Conservation (phyloP, 805 yeast genomes). For the Ogataea zsoltii region DNA sequence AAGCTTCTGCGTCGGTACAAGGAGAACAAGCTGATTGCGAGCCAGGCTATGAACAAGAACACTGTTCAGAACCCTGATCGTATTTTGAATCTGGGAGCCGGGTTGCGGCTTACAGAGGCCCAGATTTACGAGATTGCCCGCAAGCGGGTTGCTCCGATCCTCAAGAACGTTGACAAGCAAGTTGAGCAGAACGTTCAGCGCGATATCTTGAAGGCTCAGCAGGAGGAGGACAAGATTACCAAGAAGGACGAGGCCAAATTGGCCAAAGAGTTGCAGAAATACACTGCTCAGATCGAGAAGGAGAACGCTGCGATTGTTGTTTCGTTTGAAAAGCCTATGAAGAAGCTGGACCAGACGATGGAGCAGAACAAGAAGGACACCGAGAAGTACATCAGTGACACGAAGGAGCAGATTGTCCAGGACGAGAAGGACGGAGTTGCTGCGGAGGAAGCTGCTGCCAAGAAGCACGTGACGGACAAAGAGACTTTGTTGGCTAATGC, state of each 20-base stretch:
- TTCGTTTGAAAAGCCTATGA: slow-evolving; percentile 26
- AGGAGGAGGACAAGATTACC: slow-evolving; percentile 39
- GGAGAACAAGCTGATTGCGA: slow-evolving; percentile 50
- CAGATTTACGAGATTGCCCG: slow-evolving; percentile 58
- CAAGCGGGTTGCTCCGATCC: slow-evolving; percentile 54
- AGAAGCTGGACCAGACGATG: slow-evolving; percentile 26
- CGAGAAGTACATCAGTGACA: slow-evolving; percentile 41
- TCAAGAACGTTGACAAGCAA: slow-evolving; percentile 50
- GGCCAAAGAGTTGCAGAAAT: slow-evolving; percentile 39
- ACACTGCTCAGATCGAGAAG: slow-evolving; percentile 39
- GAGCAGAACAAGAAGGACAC: slow-evolving; percentile 34
- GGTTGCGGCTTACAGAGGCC: slow-evolving; percentile 53
- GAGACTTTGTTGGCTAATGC: slow-evolving; percentile 44
- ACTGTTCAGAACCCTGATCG: slow-evolving; percentile 50
- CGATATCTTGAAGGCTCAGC: slow-evolving; percentile 40
- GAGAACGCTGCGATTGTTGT: slow-evolving; percentile 38
- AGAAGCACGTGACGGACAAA: slow-evolving; percentile 45
- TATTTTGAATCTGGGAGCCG: slow-evolving; percentile 53
- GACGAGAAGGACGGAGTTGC: slow-evolving; percentile 45
- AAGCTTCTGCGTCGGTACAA: slow-evolving; percentile 47
- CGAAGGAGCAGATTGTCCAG: slow-evolving; percentile 44
- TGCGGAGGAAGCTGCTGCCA: slow-evolving; percentile 49
- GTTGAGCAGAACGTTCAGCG: slow-evolving; percentile 45
- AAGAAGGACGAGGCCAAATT: slow-evolving; percentile 33
- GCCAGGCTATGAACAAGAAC: slow-evolving; percentile 43